Base-by-base conservation (phyloP, 2,329 filamentous ascomycete genomes). In the Incumbomyces lentus region DNA sequence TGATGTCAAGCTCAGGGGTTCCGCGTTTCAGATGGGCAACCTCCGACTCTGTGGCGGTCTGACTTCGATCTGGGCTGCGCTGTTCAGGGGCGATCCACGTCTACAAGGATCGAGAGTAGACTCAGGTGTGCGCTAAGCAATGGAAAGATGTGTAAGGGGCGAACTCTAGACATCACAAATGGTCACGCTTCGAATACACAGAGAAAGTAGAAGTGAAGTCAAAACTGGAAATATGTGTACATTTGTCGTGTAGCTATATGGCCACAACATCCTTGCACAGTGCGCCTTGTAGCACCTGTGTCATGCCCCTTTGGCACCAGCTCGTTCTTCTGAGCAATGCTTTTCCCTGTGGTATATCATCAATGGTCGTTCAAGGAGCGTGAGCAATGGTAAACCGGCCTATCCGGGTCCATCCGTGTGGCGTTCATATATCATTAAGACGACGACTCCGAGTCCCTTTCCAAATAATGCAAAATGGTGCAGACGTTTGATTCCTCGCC, bases 311-410 rank as follows among this genome's bases (percentile, higher is more conserved):
- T n/a, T n/a, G n/a, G n/a, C n/a, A n/a, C n/a, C n/a, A n/a, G n/a
- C n/a, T n/a, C n/a, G n/a, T n/a, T n/a, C n/a, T n/a, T n/a, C 12
- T 41, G 22, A 41, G 39, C 39, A 17, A 10, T 41, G 22, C 39
- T 11, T 37, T 41, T 41, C n/a, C n/a, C n/a, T n/a, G n/a, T 19
- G 41, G 31, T 44, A 36, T 35, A 37, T 44, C 41, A 30, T 44
- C 13, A 16, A 22, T 36, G 32, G 8, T 44, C 41, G 30, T 44
- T 29, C 29, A 44, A 44, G 7, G 41, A 44, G 41, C 37, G 41
- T 44, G 16, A 29, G 19, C 33, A 36, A 44, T 36, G 19, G 19
- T 18, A 36, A 44, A 41, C 8, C 8, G 30, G 32, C 18, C 41
- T 34, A 13, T 29, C 42, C 33, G 13, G 5, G 33, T 45, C 13